These are phyloP conservation scores for Pelargonium myrrhifolium DNA, from an alignment of 441 rosid genomes.

Conservation along the genomic window DNA sequence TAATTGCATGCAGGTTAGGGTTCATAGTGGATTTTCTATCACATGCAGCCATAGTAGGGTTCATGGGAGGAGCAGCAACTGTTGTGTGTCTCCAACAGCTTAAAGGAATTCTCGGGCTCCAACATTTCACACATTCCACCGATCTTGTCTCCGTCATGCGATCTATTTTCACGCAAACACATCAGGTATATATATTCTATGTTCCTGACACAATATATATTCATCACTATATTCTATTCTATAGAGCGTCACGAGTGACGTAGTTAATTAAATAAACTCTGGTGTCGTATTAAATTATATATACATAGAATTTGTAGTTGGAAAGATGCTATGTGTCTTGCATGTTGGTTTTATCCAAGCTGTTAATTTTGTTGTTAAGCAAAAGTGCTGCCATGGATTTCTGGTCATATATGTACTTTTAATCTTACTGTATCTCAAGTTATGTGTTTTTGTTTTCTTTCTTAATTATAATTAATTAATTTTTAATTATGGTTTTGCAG, in stretches of 20 bases:
- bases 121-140: conserved; percentile 55
- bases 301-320: too few species aligned
- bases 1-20: conserved; percentile 43
- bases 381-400: not conserved
- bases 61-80: conserved; percentile 85
- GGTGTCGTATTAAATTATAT: too few species aligned
- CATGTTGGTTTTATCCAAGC: not conserved
- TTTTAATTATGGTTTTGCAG: conserved; percentile 26
- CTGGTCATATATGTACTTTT: not conserved
- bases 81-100: conserved; percentile 69
- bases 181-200: conserved; percentile 38
- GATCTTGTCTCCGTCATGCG: conserved; percentile 61
- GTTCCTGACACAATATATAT: not conserved
- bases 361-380: conserved; percentile 2
- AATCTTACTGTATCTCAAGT: not conserved
- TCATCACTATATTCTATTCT: too few species aligned
- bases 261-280: too few species aligned
- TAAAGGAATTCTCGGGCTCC: conserved; percentile 65
- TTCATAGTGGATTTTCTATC: conserved; percentile 80
- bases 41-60: conserved; percentile 86
- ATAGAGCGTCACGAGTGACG: not conserved
- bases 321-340: not conserved
- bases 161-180: conserved; percentile 38
- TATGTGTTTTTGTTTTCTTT: not conserved
- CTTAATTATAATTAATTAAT: not conserved